Evolutionary conservation across 345 rosid genomes (phyloP), one percentile per base, ranked within the genome.

Genomic region (Clarkia xantiana): DNA sequence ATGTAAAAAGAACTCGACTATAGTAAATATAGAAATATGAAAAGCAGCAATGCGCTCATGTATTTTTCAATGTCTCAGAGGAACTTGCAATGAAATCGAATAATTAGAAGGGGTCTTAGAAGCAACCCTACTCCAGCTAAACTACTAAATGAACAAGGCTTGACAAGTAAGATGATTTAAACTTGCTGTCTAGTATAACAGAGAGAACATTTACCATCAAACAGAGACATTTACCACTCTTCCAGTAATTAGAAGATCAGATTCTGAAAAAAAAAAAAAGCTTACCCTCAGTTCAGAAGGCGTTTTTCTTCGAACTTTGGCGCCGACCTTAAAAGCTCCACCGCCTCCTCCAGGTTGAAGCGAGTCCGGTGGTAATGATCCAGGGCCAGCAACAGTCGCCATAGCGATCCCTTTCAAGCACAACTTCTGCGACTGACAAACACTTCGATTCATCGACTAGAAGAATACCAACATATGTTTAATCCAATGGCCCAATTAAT

Each of bases 201-300:
- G 25, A 22, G 25, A 22, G 5, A 22, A 5, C 25, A 22, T 22
- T 22, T 22, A 22, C 25, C 25, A 22, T 22, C 25, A 22, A 2
- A 22, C 3, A 22, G 3, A 22, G 2, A 29, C 36, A 5, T 29
- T 29, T 29, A 29, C 36, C 1, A 29, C 36, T 29, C 36, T 29
- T 29, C 6, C 36, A 29, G 36, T 29, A 5, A 29, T 7, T 29
- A 5, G 7, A 10, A 29, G 29, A 23, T 23, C 29, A 23, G 6
- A 23, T 6, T 3, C 29, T 23, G 5, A 4, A 29, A 29, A 29
- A 10, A 29, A 29, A 10, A 29, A 1, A 29, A 29, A 34, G 16
- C 19, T 20, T 77, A 80, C 97, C 61, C 97, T 74, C 5, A 90
- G 79, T 61, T 90, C 94, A 10, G 82, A 71, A 1, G 95, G 97